Evolutionary conservation across 805 yeast species (phyloP), one percentile per base, ranked within the genome.

Genomic region (Barnettozyma pratensis): DNA sequence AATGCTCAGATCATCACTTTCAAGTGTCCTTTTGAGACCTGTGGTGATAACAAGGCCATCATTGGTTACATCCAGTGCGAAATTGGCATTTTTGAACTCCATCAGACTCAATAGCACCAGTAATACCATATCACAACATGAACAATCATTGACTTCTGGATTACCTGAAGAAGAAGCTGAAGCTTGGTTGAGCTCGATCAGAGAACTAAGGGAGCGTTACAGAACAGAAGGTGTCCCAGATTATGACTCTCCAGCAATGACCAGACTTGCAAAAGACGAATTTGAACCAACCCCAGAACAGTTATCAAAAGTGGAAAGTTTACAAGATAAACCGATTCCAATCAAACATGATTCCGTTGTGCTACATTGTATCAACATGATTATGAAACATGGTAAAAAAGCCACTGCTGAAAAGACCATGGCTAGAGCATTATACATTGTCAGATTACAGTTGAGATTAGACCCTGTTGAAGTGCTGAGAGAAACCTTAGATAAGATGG

Each of bases 311-410:
- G 72, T 72, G 40, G 79, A 75, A 48, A 65, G 63, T 10, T 68
- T 84, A 44, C 69, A 74, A 50, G 71, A 66, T 38, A 69, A 71
- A 51, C 76, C 79, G 10, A 69, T 88, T 31, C 96, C 96, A 29
- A 60, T 71, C 29, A 72, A 74, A 54, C 68, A 70, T 41, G 94
- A 89, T 58, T 85, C 87, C n/a, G 78, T 83, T 25, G 72, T 91
- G 43, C 82, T 83, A 44, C 83, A 86, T 57, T 79, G 94, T 61
- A 83, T 87, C 47, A 90, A 90, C 63, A 75, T 90, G 71, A 81
- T 94, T 52, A 94, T 94, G 98, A 81, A 87, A 62, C 83, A 88
- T 63, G 99, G 99, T 39, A 83, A 83, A 66, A 94, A 91, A 66
- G 79, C 87, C 47, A 71, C 74, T 44, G 97, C 98, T 0, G 84